Conservation (phyloP, 1,139 yeast species). For the Candida neerlandica region DNA sequence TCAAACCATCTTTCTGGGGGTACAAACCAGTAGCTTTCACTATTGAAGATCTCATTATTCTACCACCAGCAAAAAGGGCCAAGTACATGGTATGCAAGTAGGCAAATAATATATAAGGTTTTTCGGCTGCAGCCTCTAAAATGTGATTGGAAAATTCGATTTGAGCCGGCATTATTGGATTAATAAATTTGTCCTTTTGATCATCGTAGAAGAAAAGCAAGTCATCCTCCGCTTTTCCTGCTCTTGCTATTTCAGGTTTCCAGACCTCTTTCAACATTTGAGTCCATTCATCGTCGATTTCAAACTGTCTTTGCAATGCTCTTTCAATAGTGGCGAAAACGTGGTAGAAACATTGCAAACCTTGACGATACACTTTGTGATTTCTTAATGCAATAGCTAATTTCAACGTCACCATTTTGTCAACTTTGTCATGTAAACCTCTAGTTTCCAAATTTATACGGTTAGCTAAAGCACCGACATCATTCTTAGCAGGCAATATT, state of each 20-base stretch:
- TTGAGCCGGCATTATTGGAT: conserved; percentile 63
- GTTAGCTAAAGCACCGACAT: conserved; percentile 80
- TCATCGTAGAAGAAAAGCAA: conserved; percentile 66
- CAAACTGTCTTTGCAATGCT: conserved; percentile 50
- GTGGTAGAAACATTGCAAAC: conserved; percentile 76
- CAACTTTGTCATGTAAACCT: conserved; percentile 65
- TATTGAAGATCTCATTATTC: conserved; percentile 67
- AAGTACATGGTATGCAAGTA: conserved; percentile 84
- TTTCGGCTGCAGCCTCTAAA: conserved; percentile 50
- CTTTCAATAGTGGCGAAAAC: conserved; percentile 71
- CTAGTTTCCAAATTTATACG: conserved; percentile 73
- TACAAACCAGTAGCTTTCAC: conserved; percentile 70
- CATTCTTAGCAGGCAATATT: conserved; percentile 70
- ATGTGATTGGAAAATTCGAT: conserved; percentile 66
- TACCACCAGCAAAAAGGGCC: conserved; percentile 87
- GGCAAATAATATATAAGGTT: conserved; percentile 77
- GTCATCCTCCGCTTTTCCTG: conserved; percentile 59
- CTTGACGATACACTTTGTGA: conserved; percentile 76
- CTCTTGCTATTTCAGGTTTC: conserved; percentile 73
- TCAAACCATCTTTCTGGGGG: conserved; percentile 68
- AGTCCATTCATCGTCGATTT: conserved; percentile 44
- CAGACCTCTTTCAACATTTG: conserved; percentile 55
- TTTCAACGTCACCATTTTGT: conserved; percentile 68
- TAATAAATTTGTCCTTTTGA: conserved; percentile 53
- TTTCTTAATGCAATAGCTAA: conserved; percentile 78